Base-by-base conservation (phyloP, 331 rosid genomes). In the Erythrophleum ivorense region DNA sequence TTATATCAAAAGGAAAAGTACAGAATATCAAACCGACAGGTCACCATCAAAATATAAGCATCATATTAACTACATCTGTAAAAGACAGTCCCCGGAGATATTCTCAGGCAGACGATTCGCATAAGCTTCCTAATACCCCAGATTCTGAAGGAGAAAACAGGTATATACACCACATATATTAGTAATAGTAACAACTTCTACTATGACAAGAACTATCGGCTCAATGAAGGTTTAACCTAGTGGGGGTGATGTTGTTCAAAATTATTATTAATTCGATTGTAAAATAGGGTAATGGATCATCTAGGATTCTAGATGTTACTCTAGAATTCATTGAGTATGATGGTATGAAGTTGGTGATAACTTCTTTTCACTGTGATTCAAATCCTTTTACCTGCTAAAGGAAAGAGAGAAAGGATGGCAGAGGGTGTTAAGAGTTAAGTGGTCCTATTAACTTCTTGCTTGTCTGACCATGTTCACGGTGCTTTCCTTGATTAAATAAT, bases 1-100 rank as follows among this genome's bases (percentile, higher is more conserved):
- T 96, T 79, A 76, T 93, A 75, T 89, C 94, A 34, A 93, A 87
- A 86, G 97, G 94, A 84, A 95, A 85, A 84, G 81, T 85, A 59
- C 94, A 90, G 31, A 80, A 10, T 45, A 69, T 84, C 16, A 85
- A 76, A 81, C 77, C 86, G 24, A 85, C 85, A 2, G 82, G 83
- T 41, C 86, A 41, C 3, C 77, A 63, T 46, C 85, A 77, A 11
- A 49, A 62, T 65, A 15, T 3, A 16, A 6, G 49, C 6, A 38
- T 15, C 19, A 38, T 18, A 31, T 58, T 66, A 8, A 21, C 50
- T 48, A 64, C 65, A 76, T 84, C 89, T 45, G 7, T 55, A 50
- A 81, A 60, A 79, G 80, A 60, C 31, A 68, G 79, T 49, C 59
- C 82, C 31, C 46, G 54, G 29, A 60, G 75, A 55, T 57, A 62